Conservation (phyloP, 2,329 filamentous ascomycete genomes). For the Cladobotryum protrusum region DNA sequence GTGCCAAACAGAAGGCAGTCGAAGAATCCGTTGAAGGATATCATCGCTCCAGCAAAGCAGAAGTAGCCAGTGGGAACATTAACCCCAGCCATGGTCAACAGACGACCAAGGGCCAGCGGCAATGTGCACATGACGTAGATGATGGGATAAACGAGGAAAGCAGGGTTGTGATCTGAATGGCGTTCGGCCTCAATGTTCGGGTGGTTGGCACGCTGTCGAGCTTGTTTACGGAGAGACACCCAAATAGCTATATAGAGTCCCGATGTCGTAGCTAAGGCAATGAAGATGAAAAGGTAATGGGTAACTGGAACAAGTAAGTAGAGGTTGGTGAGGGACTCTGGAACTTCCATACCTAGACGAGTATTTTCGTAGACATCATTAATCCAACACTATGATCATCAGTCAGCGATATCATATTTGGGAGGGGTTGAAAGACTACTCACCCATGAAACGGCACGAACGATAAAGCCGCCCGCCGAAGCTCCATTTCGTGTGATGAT, state of each 20-base stretch:
- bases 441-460: conserved; percentile 60
- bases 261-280: conserved; percentile 31
- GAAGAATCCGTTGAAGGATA: conserved; percentile 50
- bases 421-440: conserved; percentile 15
- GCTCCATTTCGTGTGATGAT: conserved; percentile 37
- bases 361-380: conserved; percentile 46
- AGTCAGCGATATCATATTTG: neutral
- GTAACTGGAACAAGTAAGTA: too few species aligned
- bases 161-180: conserved; percentile 34
- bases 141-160: conserved; percentile 61
- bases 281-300: conserved; percentile 60
- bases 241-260: conserved; percentile 37
- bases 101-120: conserved; percentile 58
- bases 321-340: too few species aligned
- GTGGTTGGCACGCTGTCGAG: conserved; percentile 6
- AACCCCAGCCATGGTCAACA: conserved; percentile 53
- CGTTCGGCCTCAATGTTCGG: conserved; percentile 13
- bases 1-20: conserved; percentile 49
- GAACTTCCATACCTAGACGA: too few species aligned
- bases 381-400: conserved; percentile 52
- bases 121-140: conserved; percentile 65
- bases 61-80: conserved; percentile 48
- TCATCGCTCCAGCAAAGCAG: conserved; percentile 52
- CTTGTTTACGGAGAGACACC: conserved; percentile 29
- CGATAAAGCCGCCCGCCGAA: conserved; percentile 45